Conservation (phyloP, 148 eudicot species). For the Rhododendron ferrugineum region DNA sequence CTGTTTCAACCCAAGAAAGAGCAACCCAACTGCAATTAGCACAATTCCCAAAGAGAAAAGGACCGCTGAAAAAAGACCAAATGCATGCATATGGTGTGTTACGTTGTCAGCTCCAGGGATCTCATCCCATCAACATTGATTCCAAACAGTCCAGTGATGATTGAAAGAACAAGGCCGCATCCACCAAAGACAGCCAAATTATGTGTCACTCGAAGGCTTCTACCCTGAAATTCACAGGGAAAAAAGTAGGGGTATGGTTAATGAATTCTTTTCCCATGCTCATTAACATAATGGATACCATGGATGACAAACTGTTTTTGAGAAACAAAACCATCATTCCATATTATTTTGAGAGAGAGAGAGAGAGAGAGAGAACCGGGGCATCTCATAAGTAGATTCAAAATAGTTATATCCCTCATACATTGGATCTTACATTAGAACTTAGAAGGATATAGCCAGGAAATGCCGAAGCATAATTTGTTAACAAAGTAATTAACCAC, state of each 20-base stretch:
- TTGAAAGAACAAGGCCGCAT: slow-evolving; percentile 73
- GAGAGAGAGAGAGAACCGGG: too few species aligned
- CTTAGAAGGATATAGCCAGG: not conserved
- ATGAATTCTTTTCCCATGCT: not conserved
- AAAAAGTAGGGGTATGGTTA: not conserved
- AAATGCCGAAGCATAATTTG: not conserved
- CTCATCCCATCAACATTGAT: slow-evolving; percentile 91
- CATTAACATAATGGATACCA: not conserved
- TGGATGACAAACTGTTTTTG: not conserved
- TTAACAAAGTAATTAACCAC: not conserved
- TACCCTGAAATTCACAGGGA: slow-evolving; percentile 43
- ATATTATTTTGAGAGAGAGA: too few species aligned
- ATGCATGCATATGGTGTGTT: slow-evolving; percentile 92
- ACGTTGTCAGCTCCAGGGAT: slow-evolving; percentile 74
- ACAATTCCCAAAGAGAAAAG: slow-evolving; percentile 50
- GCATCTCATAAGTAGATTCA: too few species aligned
- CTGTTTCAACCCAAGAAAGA: slow-evolving; percentile 71
- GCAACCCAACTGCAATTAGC: slow-evolving; percentile 55
- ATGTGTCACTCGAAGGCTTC: slow-evolving; percentile 78
- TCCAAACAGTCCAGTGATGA: slow-evolving; percentile 85
- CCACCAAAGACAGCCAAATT: slow-evolving; percentile 88
- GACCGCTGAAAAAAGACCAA: slow-evolving; percentile 56
- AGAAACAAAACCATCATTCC: too few species aligned
- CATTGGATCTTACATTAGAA: too few species aligned
- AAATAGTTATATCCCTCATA: too few species aligned